phyloP scores from a whole-genome alignment of 257 asterid species.

The Vinca minor region DNA sequence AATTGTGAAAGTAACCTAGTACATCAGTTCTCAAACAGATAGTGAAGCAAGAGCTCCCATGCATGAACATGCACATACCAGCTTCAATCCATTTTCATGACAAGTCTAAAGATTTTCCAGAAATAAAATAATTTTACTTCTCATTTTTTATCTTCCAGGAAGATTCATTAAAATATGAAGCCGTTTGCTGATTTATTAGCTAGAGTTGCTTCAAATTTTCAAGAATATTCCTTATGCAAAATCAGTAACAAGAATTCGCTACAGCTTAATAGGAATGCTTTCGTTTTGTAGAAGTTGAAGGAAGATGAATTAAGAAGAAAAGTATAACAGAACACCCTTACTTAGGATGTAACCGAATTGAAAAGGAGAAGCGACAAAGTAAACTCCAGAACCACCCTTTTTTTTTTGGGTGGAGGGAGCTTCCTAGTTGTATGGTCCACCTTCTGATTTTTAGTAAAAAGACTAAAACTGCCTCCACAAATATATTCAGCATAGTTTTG shows the following conservation, averaged over 20 bases:
- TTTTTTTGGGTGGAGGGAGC: not conserved
- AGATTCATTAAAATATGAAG: not conserved
- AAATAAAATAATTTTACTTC: not conserved
- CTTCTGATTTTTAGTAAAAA: slow-evolving; percentile 3
- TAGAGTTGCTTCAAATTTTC: not conserved
- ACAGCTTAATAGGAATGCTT: not conserved
- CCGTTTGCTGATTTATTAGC: not conserved
- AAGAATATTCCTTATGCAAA: not conserved
- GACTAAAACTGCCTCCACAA: not conserved
- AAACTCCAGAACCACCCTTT: not conserved
- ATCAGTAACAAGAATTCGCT: not conserved
- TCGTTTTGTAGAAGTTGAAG: not conserved
- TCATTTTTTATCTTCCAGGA: not conserved
- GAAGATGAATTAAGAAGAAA: not conserved
- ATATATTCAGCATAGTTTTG: not conserved
- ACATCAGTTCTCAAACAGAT: slow-evolving; percentile 1
- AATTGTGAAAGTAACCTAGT: not conserved
- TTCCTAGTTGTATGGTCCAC: not conserved
- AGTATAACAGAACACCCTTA: not conserved
- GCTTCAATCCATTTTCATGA: not conserved
- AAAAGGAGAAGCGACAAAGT: not conserved
- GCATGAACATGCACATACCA: not conserved
- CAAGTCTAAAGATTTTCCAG: not conserved
- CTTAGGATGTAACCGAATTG: not conserved
- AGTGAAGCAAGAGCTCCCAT: not conserved